phyloP scores from a whole-genome alignment of 306 rosid species.

The Arachis stenosperma region DNA sequence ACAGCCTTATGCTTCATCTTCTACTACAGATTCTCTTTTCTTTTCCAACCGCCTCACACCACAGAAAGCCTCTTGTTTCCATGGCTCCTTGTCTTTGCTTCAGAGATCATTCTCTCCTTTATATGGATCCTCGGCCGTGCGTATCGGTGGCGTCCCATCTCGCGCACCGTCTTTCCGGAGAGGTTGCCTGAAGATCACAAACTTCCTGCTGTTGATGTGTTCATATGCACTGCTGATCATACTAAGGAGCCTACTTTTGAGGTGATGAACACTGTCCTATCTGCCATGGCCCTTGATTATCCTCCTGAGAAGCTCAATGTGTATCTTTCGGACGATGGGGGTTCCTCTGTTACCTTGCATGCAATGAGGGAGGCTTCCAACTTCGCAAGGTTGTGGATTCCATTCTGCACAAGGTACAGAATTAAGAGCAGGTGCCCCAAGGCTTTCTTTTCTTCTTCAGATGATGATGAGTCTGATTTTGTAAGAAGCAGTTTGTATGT shows the following conservation, averaged over 20 bases:
- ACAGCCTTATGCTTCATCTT: slow-evolving; percentile 53
- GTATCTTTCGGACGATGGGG: slow-evolving; percentile 75
- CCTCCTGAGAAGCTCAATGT: slow-evolving; percentile 68
- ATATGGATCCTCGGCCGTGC: slow-evolving; percentile 70
- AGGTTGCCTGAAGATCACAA: slow-evolving; percentile 59
- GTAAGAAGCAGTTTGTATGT: slow-evolving; percentile 36
- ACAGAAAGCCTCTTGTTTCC: slow-evolving; percentile 40
- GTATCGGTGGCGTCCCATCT: slow-evolving; percentile 57
- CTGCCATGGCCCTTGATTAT: slow-evolving; percentile 74
- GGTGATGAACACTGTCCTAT: slow-evolving; percentile 75
- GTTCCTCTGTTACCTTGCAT: slow-evolving; percentile 51
- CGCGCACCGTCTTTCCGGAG: slow-evolving; percentile 52
- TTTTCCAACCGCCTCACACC: slow-evolving; percentile 40
- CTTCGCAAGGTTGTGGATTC: slow-evolving; percentile 74
- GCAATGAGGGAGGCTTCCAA: slow-evolving; percentile 52
- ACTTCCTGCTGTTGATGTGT: slow-evolving; percentile 67
- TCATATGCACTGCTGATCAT: slow-evolving; percentile 72
- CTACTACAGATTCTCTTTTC: slow-evolving; percentile 51
- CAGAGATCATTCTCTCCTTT: slow-evolving; percentile 67
- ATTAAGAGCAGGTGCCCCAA: slow-evolving; percentile 58
- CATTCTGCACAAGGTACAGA: slow-evolving; percentile 56
- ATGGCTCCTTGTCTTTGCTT: slow-evolving; percentile 58
- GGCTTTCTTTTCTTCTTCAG: slow-evolving; percentile 56
- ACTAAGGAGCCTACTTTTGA: slow-evolving; percentile 65
- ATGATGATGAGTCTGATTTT: slow-evolving; percentile 37